Conservation (phyloP, 2,329 filamentous ascomycete genomes). For the Pseudogymnoascus sp. region DNA sequence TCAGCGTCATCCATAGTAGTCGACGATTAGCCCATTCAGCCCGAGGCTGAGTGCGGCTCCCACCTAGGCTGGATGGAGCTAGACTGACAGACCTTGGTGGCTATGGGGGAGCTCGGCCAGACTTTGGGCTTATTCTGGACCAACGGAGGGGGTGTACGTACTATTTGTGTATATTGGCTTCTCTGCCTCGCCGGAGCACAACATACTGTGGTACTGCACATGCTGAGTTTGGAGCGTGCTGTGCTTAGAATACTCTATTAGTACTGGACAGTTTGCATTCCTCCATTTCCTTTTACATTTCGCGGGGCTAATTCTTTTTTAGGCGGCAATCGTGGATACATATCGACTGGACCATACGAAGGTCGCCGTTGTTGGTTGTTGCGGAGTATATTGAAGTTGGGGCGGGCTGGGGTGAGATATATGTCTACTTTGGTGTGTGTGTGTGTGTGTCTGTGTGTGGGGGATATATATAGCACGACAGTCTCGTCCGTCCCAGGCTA, state of each 20-base stretch:
- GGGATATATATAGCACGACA: background rate
- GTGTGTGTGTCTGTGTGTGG: background rate
- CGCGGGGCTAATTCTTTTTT: conserved; percentile 1
- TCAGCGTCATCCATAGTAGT: background rate
- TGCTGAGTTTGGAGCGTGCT: background rate
- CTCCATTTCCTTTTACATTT: background rate
- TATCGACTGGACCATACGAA: background rate
- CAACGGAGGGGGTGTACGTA: background rate
- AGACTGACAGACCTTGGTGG: conserved; percentile 8
- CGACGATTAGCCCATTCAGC: background rate
- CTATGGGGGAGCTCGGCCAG: background rate
- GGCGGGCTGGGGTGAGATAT: background rate
- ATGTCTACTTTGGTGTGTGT: background rate
- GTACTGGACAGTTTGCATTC: background rate
- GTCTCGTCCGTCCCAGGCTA: background rate
- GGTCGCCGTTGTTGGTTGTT: background rate
- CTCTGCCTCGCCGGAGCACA: conserved; percentile 5
- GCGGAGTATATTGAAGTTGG: background rate
- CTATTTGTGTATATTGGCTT: background rate
- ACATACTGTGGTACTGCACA: background rate
- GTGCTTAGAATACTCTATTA: no score
- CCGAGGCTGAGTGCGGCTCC: conserved; percentile 7
- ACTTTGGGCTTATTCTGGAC: conserved; percentile 4
- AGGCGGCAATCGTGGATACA: conserved; percentile 6
- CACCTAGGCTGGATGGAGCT: background rate